These are phyloP conservation scores for Polyplosphaeria fusca DNA, from an alignment of 495 filamentous ascomycete genomes.

Conservation along the genomic window DNA sequence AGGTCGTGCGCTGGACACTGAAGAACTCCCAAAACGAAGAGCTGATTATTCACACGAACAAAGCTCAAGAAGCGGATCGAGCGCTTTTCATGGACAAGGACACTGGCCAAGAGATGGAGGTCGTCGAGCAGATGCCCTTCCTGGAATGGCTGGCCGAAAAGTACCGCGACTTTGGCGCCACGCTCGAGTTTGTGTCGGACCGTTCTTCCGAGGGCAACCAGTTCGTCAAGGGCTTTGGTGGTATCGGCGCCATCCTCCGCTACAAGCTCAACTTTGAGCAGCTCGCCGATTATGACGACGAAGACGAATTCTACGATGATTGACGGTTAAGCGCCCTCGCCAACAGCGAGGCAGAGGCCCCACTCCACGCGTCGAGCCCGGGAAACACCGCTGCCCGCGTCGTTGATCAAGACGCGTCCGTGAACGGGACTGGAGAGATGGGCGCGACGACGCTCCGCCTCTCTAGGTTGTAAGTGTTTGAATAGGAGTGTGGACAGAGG, in stretches of 20 bases:
- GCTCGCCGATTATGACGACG: slow-evolving; percentile 87
- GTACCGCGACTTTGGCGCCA: slow-evolving; percentile 95
- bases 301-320: slow-evolving; percentile 99
- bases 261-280: slow-evolving; percentile 99
- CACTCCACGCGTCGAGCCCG: slow-evolving; percentile 61
- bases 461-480: slow-evolving; percentile 29
- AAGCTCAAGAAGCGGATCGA: slow-evolving; percentile 74
- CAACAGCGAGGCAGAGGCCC: slow-evolving; percentile 77
- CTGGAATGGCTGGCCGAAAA: slow-evolving; percentile 97
- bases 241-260: slow-evolving; percentile 91
- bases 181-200: slow-evolving; percentile 96
- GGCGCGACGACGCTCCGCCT: slow-evolving; percentile 25
- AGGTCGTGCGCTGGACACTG: slow-evolving; percentile 84
- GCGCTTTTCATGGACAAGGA: slow-evolving; percentile 90
- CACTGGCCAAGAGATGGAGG: slow-evolving; percentile 94
- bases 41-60: slow-evolving; percentile 80
- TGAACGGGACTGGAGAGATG: slow-evolving; percentile 1
- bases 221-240: slow-evolving; percentile 99
- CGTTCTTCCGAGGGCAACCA: slow-evolving; percentile 96
- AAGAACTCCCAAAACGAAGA: slow-evolving; percentile 70
- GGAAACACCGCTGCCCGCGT: slow-evolving; percentile 51
- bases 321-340: slow-evolving; percentile 93
- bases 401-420: slow-evolving; percentile 22
- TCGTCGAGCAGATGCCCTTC: slow-evolving; percentile 79
- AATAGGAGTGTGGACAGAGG: slow-evolving; percentile 18